Percentiles rank a stretch among this genome's conserved stretches.
These are phyloP conservation scores for Phytopythium vexans DNA, from an alignment of 352 stramenopile species.

Conservation along the genomic window DNA sequence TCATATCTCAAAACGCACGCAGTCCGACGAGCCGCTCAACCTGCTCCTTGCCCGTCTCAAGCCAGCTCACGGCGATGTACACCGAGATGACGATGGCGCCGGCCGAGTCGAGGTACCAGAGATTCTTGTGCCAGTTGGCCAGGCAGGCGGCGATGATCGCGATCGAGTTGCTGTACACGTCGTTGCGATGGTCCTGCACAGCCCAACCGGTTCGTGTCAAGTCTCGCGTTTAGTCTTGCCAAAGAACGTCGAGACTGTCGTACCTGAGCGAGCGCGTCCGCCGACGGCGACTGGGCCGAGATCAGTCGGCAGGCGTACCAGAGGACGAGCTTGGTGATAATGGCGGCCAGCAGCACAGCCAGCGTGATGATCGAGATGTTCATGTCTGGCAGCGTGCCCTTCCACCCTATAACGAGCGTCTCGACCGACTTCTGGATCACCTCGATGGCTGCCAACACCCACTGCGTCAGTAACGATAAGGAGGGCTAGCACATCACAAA, in stretches of 20 bases:
- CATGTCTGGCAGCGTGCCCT: slow-evolving; percentile 59
- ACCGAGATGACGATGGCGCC: slow-evolving; percentile 95
- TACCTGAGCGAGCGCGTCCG: slow-evolving; percentile 73
- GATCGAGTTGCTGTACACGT: slow-evolving; percentile 93
- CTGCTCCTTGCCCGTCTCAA: slow-evolving; percentile 94
- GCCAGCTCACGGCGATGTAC: slow-evolving; percentile 96
- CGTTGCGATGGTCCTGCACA: slow-evolving; percentile 95
- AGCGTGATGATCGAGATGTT: slow-evolving; percentile 71
- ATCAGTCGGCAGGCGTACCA: slow-evolving; percentile 82
- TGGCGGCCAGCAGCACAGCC: slow-evolving; percentile 60
- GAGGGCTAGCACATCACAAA: neutral
- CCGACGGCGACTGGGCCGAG: slow-evolving; percentile 55
- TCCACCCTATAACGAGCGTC: slow-evolving; percentile 69
- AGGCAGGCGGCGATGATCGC: slow-evolving; percentile 83
- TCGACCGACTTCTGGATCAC: slow-evolving; percentile 92
- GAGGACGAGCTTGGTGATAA: slow-evolving; percentile 78
- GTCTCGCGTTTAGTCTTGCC: neutral
- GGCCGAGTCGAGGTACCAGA: slow-evolving; percentile 94
- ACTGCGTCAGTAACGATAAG: neutral
- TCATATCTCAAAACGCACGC: slow-evolving; percentile 42
- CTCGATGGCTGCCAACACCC: slow-evolving; percentile 72
- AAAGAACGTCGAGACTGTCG: neutral
- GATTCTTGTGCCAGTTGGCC: slow-evolving; percentile 48
- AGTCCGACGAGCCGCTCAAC: slow-evolving; percentile 89
- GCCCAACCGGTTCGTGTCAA: slow-evolving; percentile 1